Evolutionary conservation across 2,329 filamentous ascomycete species (phyloP).

Genomic region (Xylaria polymorpha): DNA sequence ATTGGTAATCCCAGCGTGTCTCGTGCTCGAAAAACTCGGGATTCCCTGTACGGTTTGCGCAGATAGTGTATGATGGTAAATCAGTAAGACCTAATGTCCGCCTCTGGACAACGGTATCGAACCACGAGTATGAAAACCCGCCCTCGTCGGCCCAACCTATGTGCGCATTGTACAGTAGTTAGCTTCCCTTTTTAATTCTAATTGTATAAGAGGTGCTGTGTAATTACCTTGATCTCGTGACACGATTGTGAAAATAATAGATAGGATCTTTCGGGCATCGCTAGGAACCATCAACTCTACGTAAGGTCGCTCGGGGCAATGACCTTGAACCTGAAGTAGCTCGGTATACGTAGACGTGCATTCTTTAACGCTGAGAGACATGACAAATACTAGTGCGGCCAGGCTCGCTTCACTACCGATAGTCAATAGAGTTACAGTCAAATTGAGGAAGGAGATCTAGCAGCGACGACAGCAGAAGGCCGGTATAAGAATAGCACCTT

Average conservation of each 20-base stretch:
- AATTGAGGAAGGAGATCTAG: neutral
- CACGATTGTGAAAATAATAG: conserved; percentile 10
- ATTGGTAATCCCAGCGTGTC: neutral
- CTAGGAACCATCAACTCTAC: conserved; percentile 4
- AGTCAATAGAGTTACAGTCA: neutral
- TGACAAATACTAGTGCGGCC: neutral
- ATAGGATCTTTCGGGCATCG: conserved; percentile 9
- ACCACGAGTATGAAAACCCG: conserved; percentile 17
- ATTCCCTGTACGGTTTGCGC: conserved; percentile 1
- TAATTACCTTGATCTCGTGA: conserved; percentile 16
- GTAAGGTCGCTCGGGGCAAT: conserved; percentile 15
- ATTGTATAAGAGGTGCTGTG: neutral
- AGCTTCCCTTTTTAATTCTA: neutral
- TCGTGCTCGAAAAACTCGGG: conserved; percentile 6
- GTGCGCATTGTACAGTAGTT: neutral
- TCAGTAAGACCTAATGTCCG: neutral
- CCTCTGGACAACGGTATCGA: neutral
- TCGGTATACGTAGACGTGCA: neutral
- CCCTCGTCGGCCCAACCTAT: conserved; percentile 3
- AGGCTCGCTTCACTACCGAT: neutral
- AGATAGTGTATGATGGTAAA: neutral
- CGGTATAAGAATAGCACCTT: neutral
- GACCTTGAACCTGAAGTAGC: neutral
- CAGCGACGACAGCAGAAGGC: neutral
- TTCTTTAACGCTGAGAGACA: neutral